These are phyloP conservation scores for Odontarrhena argentea DNA, from an alignment of 345 rosid species.

Conservation along the genomic window DNA sequence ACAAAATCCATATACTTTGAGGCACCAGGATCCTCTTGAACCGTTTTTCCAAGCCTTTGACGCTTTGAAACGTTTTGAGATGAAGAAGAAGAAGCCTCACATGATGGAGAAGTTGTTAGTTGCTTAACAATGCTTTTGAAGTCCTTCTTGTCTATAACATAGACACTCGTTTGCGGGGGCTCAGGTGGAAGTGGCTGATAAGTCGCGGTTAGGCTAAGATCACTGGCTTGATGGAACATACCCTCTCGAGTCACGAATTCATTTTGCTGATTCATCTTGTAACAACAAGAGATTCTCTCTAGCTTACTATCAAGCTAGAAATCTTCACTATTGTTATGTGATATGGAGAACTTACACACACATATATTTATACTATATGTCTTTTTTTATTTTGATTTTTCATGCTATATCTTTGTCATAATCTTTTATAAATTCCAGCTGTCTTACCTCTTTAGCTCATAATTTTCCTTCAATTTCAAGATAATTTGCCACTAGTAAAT, in stretches of 20 bases:
- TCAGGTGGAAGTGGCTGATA: slow-evolving; percentile 65
- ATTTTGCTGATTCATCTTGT: slow-evolving; percentile 24
- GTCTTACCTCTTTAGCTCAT: slow-evolving; percentile 17
- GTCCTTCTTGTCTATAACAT: slow-evolving; percentile 81
- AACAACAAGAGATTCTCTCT: background rate
- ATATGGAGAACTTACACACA: background rate
- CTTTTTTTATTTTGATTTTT: too few species aligned
- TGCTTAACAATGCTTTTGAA: slow-evolving; percentile 78
- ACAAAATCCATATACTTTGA: slow-evolving; percentile 68
- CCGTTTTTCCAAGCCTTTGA: background rate
- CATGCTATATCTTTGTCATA: background rate
- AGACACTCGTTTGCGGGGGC: slow-evolving; percentile 51
- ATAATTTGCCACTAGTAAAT: background rate
- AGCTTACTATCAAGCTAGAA: slow-evolving; percentile 13
- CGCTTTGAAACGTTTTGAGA: slow-evolving; percentile 66
- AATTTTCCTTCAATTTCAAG: slow-evolving; percentile 14
- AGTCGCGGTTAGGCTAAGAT: slow-evolving; percentile 41
- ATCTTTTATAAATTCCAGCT: slow-evolving; percentile 17
- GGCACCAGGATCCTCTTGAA: slow-evolving; percentile 57
- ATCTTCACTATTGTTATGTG: background rate
- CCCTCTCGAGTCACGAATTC: slow-evolving; percentile 42
- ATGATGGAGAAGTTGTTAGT: slow-evolving; percentile 67
- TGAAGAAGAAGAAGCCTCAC: slow-evolving; percentile 46
- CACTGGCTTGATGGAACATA: slow-evolving; percentile 58
- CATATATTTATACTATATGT: background rate